Percentiles rank a stretch among this genome's conserved stretches.
Conservation (phyloP, 1,139 yeast species). For the Debaryomycetaceae sp. region DNA sequence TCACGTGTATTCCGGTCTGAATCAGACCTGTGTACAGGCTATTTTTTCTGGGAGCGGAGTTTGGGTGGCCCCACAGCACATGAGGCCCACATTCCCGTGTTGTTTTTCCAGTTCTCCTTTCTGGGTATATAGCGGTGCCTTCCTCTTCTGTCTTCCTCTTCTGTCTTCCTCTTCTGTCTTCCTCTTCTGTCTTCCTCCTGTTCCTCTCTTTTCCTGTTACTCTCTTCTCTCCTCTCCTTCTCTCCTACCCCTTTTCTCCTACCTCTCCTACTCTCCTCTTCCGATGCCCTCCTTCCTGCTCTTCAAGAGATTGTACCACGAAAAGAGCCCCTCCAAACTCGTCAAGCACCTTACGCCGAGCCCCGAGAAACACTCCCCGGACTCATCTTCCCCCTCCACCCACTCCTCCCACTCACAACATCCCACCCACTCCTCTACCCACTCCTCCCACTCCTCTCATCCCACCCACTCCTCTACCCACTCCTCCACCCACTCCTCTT, state of each 20-base stretch:
- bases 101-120: too few relatives aligned
- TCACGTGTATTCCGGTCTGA: too few relatives aligned
- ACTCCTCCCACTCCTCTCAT: background rate
- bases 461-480: slow-evolving; percentile 1
- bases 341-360: slow-evolving; percentile 2
- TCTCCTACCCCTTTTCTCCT: background rate
- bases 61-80: too few relatives aligned
- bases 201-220: background rate
- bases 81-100: too few relatives aligned
- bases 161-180: too few relatives aligned
- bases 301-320: slow-evolving; percentile 1
- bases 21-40: too few relatives aligned
- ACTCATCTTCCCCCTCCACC: slow-evolving; percentile 1
- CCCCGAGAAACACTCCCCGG: too few relatives aligned
- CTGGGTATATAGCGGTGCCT: too few relatives aligned
- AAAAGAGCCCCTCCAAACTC: slow-evolving; percentile 1
- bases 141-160: too few relatives aligned
- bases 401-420: slow-evolving; percentile 3
- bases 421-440: slow-evolving; percentile 2
- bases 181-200: background rate
- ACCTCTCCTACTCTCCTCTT: background rate
- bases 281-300: background rate
- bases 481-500: slow-evolving; percentile 4
- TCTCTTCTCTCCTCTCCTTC: background rate
- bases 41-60: too few relatives aligned